phyloP scores from a whole-genome alignment of 345 rosid genomes.

The Atalantia buxifolia region DNA sequence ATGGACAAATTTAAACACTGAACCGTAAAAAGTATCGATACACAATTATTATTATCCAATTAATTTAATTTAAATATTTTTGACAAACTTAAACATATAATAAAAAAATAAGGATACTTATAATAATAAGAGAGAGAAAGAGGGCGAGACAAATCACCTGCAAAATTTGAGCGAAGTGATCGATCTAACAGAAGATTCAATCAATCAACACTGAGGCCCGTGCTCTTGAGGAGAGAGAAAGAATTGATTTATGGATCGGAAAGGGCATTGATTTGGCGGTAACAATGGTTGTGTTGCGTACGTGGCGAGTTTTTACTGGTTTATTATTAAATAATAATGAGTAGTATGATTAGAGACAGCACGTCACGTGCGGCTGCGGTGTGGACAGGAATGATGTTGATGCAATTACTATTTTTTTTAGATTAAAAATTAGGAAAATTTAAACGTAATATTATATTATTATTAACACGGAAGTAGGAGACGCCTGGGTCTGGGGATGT shows the following conservation, averaged over 20 bases:
- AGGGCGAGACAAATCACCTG: background rate
- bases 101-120: no score
- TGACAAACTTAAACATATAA: no score
- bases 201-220: slow-evolving; percentile 22
- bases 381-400: no score
- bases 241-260: no score
- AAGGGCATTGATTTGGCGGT: background rate
- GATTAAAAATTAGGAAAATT: no score
- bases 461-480: background rate
- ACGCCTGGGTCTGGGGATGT: background rate
- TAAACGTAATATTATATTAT: background rate
- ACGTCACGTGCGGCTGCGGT: background rate
- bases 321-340: background rate
- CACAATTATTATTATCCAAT: no score
- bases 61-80: no score
- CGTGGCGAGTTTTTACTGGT: background rate
- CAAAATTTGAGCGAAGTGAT: background rate
- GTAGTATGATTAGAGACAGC: background rate
- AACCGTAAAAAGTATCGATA: slow-evolving; percentile 13
- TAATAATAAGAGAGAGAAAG: background rate
- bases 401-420: no score
- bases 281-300: background rate
- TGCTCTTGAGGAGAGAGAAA: background rate
- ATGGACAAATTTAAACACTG: slow-evolving; percentile 29
- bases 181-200: background rate